Conservation (phyloP, 2,329 filamentous ascomycete genomes). For the Neofusicoccum laricinum region DNA sequence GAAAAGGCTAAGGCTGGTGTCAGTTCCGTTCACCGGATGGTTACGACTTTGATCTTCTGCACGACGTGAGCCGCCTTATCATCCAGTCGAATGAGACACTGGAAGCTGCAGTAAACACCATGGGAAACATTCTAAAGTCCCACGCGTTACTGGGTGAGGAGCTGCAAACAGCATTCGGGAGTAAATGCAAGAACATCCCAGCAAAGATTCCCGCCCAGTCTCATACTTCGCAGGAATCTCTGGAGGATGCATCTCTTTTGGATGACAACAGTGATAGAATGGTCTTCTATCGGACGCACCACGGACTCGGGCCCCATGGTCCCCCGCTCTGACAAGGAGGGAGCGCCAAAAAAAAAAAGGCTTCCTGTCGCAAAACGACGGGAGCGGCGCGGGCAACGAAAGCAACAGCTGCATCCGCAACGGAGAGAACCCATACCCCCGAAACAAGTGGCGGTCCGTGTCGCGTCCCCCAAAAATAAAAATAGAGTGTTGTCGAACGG, state of each 20-base stretch:
- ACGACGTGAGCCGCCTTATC: constrained; percentile 12
- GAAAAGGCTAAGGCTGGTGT: not conserved
- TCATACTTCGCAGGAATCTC: no score
- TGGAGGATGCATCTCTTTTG: no score
- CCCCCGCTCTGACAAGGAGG: no score
- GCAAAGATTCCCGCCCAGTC: not conserved
- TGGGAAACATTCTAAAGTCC: not conserved
- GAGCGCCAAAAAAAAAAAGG: not conserved
- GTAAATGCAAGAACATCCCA: constrained; percentile 17
- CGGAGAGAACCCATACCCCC: no score
- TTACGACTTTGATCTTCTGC: constrained; percentile 4
- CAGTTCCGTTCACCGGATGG: not conserved
- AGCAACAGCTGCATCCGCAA: not conserved
- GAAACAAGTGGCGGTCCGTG: no score
- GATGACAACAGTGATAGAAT: not conserved
- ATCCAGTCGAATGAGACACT: constrained; percentile 17
- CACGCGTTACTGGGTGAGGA: not conserved
- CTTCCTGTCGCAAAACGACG: not conserved
- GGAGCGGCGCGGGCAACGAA: not conserved
- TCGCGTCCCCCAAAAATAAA: no score
- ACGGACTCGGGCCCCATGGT: not conserved
- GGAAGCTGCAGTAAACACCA: constrained; percentile 16
- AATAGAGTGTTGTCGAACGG: no score
- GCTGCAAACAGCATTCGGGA: not conserved
- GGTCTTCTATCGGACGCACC: not conserved